These are phyloP conservation scores for Chrysoporthe cubensis DNA, from an alignment of 2,329 filamentous ascomycete genomes.

Conservation along the genomic window DNA sequence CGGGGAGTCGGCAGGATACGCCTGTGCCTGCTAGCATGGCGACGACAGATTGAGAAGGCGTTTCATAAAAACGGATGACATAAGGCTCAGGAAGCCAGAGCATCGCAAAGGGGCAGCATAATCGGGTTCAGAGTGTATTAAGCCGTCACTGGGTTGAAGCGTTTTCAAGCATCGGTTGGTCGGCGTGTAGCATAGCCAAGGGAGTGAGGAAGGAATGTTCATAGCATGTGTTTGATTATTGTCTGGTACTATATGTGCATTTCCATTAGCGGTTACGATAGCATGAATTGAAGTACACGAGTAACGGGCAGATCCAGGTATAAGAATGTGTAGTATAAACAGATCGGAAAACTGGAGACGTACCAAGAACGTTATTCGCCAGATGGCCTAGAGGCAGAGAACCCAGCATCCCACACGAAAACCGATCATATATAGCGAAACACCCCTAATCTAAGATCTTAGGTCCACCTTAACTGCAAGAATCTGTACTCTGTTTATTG, in stretches of 20 bases:
- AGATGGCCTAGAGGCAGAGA: too few relatives aligned
- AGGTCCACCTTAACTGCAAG: not conserved
- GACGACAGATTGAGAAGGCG: not conserved
- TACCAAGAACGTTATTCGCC: not conserved
- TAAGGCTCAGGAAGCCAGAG: too few relatives aligned
- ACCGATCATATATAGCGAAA: not conserved
- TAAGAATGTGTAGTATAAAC: not conserved
- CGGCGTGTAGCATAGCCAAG: not conserved
- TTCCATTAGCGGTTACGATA: not conserved
- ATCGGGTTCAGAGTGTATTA: not conserved
- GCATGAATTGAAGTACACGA: not conserved
- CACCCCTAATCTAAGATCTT: not conserved
- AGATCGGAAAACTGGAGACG: not conserved
- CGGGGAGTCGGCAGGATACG: constrained; percentile 40
- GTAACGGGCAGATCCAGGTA: not conserved
- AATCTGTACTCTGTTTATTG: too few relatives aligned
- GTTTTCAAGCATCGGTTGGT: not conserved
- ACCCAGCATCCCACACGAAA: not conserved
- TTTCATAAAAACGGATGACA: not conserved
- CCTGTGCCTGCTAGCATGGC: constrained; percentile 41
- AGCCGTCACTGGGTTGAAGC: too few relatives aligned
- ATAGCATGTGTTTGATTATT: not conserved
- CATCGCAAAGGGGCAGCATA: too few relatives aligned
- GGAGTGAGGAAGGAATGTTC: not conserved
- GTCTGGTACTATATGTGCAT: not conserved